Evolutionary conservation across 2,329 filamentous ascomycete species (phyloP), one percentile per base, ranked within the genome.

Genomic region (Penicillium sp.): DNA sequence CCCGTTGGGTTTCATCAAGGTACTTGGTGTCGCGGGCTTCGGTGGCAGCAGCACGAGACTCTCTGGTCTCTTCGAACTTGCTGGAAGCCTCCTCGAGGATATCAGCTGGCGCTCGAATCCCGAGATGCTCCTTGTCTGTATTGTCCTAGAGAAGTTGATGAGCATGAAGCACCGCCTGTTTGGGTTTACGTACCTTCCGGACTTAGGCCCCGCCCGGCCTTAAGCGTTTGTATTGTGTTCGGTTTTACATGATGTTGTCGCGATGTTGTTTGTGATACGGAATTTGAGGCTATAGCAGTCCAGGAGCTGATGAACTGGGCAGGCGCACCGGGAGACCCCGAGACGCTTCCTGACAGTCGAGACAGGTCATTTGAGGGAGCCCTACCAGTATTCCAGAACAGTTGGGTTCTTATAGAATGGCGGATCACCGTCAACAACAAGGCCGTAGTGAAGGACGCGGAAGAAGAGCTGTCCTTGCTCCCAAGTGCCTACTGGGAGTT

Each of bases 41-140:
- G 5, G 79, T 77, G 11, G 76, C 75, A 4, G 70, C 70, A 35
- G 75, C 75, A 17, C 81, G 79, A 1, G 73, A 67, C 7, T 72
- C 51, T 1, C 78, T 70, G 1, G 81, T 83, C 28, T 71, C 69
- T 5, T 73, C 70, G 0, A 79, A 78, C 39, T 72, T 68, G 31
- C 67, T 55, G 20, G 76, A 68, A 14, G 83, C 80, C 8, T 71
- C 61, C 6, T 66, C 55, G 55, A 80, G 65, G 22, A 82, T 74
- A 6, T 68, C 65, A 15, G 62, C 64, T 0, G 79, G 80, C 3
- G 81, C 74, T 41, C 79, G 77, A 20, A 84, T 71, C 14, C 81
- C 81, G 15, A 79, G 61, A 34, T 65, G 66, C 34, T 61, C 67
- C 57, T 73, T 75, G 35, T 68, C 72, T 38, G 66, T 55, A 43